phyloP scores from a whole-genome alignment of 305 asterid genomes.

The Withania somnifera region DNA sequence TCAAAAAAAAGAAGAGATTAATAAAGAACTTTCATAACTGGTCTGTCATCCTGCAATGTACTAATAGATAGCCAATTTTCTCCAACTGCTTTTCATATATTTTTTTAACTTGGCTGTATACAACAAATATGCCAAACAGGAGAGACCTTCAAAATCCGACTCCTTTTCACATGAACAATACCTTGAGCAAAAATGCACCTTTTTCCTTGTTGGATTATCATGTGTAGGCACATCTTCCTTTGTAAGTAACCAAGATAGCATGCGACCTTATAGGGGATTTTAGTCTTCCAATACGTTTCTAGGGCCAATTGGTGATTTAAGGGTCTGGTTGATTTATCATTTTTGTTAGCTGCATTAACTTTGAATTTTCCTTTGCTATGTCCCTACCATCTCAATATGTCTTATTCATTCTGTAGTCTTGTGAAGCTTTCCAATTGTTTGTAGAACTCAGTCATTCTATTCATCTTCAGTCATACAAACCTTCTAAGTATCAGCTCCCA shows the following conservation, averaged over 20 bases:
- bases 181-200: neutral
- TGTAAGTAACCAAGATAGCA: neutral
- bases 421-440: neutral
- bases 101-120: too few relatives aligned
- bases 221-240: neutral
- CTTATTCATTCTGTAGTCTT: neutral
- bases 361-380: neutral
- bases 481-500: neutral
- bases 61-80: neutral
- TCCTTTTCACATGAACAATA: neutral
- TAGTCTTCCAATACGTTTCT: neutral
- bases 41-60: neutral
- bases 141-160: too few relatives aligned
- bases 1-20: too few relatives aligned
- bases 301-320: neutral
- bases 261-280: neutral
- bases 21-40: neutral
- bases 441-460: neutral
- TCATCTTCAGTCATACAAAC: neutral
- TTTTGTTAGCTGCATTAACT: neutral
- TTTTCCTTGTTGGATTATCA: neutral
- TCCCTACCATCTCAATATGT: neutral
- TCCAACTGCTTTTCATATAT: too few relatives aligned
- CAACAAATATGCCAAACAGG: too few relatives aligned
- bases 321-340: neutral